Evolutionary conservation across 805 yeast genomes (phyloP).

Genomic region (Kodamaea neixiangensis): DNA sequence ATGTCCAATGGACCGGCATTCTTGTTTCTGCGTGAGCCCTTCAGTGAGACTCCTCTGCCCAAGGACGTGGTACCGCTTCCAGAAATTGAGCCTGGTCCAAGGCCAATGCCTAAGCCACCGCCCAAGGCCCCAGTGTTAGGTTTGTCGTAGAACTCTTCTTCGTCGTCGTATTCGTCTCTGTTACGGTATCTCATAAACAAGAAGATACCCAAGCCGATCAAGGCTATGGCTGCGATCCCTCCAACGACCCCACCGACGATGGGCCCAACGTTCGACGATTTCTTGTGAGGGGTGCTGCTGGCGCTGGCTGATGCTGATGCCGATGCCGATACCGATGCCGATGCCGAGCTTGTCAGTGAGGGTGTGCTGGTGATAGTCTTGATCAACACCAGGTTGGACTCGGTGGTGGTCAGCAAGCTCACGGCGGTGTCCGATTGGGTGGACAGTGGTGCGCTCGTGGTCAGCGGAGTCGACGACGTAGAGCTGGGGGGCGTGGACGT

Average conservation of each 20-base stretch:
- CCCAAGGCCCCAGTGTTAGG: conserved; percentile 9
- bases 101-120: conserved; percentile 8
- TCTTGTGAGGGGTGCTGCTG: conserved; percentile 9
- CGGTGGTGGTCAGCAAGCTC: conserved; percentile 2
- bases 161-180: conserved; percentile 52
- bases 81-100: background rate
- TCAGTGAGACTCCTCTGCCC: conserved; percentile 43
- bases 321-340: conserved; percentile 3
- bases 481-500: conserved; percentile 7
- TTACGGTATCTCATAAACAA: conserved; percentile 40
- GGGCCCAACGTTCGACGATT: conserved; percentile 39
- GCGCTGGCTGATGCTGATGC: conserved; percentile 7
- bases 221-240: conserved; percentile 35
- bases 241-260: conserved; percentile 50
- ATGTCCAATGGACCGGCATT: conserved; percentile 37
- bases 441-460: background rate
- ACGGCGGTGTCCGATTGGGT: background rate
- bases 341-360: conserved; percentile 1
- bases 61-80: conserved; percentile 20
- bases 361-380: conserved; percentile 13
- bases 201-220: conserved; percentile 27
- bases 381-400: conserved; percentile 10
- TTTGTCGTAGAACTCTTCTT: conserved; percentile 35
- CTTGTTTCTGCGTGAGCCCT: conserved; percentile 27
- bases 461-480: background rate